Evolutionary conservation across 2,329 filamentous ascomycete species (phyloP), one percentile per base, ranked within the genome.

Genomic region (Fusarium austroafricanum): DNA sequence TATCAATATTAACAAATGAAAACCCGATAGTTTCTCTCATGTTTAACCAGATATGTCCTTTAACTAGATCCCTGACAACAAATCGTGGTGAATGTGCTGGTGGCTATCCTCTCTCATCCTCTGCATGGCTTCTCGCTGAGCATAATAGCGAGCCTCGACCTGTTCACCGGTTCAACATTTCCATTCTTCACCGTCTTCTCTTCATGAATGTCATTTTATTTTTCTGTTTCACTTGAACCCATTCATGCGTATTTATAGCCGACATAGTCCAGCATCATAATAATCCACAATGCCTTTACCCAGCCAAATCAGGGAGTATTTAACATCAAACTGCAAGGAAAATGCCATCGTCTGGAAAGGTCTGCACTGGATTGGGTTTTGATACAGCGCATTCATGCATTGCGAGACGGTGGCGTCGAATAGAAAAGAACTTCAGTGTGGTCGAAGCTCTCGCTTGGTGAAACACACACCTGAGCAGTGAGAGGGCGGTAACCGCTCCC

Each of bases 391-490:
- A 54, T 46, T 49, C 49, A 45, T 55, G 44, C 47, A 26, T 40
- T 31, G 56, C 39, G 58, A 67, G 50, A 47, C 42, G 45, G 59
- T 65, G 55, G 65, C 68, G 68, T 60, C 20, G 31, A 38, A 33
- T 50, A 39, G 37, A 33, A 57, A 46, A 55, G 46, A 28, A 43
- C 20, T 35, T 51, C 29, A 43, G 51, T 39, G 56, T 28, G 47
- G 33, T 43, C 45, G 56, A 56, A 60, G 55, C 55, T 44, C 8
- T 52, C 46, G 47, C 43, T 35, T 63, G 46, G 63, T 70, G 69
- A 72, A 68, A 70, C 69, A 49, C 60, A 65, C 64, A 61, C 55
- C 64, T 61, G 50, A 23, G 21, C 65, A 35, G 23, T 61, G 50
- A 23, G 21, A 68, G 39, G 23, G 28, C 15, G 26, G 43, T 44